A percentile compares a stretch with the other conserved stretches of the same genome.
phyloP scores from a whole-genome alignment of 805 yeast genomes.

The Metschnikowia colocasiae region DNA sequence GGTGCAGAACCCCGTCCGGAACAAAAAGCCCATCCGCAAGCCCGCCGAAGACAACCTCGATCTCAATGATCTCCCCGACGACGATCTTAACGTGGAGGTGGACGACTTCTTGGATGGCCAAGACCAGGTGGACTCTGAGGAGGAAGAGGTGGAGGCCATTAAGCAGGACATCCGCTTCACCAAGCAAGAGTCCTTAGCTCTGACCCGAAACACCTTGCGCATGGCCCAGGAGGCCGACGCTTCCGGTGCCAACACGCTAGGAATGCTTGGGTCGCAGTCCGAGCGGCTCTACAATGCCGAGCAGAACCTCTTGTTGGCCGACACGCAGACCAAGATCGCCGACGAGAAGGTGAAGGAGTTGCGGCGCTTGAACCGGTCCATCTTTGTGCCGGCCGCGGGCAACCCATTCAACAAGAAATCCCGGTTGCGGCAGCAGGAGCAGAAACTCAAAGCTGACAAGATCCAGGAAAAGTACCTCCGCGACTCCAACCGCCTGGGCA shows the following conservation, averaged over 20 bases:
- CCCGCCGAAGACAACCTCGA: conserved; percentile 29
- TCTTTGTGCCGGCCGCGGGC: conserved; percentile 70
- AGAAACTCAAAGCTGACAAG: conserved; percentile 56
- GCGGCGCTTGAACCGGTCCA: conserved; percentile 71
- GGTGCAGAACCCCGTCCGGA: conserved; percentile 22
- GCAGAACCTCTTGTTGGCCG: conserved; percentile 68
- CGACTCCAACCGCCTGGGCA: conserved; percentile 56
- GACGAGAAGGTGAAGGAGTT: conserved; percentile 79
- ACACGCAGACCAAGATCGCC: conserved; percentile 77
- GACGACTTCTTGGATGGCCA: conserved; percentile 34
- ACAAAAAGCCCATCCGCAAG: conserved; percentile 23
- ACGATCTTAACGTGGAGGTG: conserved; percentile 36
- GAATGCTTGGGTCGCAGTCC: conserved; percentile 91
- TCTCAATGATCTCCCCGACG: conserved; percentile 28
- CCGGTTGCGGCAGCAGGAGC: conserved; percentile 71
- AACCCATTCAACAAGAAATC: conserved; percentile 89
- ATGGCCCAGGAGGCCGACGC: conserved; percentile 49
- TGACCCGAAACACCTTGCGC: conserved; percentile 75
- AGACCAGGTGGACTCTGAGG: conserved; percentile 53
- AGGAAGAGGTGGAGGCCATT: conserved; percentile 84
- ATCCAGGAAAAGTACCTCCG: conserved; percentile 58
- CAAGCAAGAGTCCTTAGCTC: conserved; percentile 81
- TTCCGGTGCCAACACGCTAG: conserved; percentile 65
- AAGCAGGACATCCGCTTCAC: conserved; percentile 78
- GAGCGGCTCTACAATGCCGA: conserved; percentile 81